phyloP scores from a whole-genome alignment of 2,329 filamentous ascomycete genomes.

The Thielaviopsis euricoi region DNA sequence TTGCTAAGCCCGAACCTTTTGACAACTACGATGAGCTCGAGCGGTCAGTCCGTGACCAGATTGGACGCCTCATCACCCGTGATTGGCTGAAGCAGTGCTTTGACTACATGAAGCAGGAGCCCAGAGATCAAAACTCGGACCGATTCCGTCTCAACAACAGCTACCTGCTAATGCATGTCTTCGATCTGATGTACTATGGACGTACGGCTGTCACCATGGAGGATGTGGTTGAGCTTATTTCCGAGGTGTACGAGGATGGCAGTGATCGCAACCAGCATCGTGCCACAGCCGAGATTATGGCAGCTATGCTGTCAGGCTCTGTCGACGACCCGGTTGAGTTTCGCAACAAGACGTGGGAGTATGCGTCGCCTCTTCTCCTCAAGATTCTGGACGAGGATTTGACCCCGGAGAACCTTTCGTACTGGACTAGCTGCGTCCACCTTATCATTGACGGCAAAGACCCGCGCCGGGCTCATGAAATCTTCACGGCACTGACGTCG shows the following conservation, averaged over 20 bases:
- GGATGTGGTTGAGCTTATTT: conserved; percentile 69
- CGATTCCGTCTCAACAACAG: conserved; percentile 81
- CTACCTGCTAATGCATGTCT: conserved; percentile 73
- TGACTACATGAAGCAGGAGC: conserved; percentile 89
- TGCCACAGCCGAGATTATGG: conserved; percentile 84
- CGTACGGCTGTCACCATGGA: conserved; percentile 65
- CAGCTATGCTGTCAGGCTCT: conserved; percentile 65
- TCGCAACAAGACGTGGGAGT: conserved; percentile 68
- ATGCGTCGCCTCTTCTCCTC: conserved; percentile 75
- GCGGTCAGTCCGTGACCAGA: conserved; percentile 53
- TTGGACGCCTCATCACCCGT: conserved; percentile 63
- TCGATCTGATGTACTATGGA: conserved; percentile 74
- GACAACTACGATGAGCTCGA: conserved; percentile 68
- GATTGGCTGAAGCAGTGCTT: conserved; percentile 84
- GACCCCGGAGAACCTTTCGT: conserved; percentile 83
- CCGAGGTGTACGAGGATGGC: conserved; percentile 72
- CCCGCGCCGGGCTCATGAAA: conserved; percentile 69
- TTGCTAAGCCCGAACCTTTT: conserved; percentile 51
- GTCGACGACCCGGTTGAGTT: conserved; percentile 60
- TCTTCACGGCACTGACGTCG: conserved; percentile 64
- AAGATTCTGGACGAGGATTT: conserved; percentile 79
- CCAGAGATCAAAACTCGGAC: conserved; percentile 64
- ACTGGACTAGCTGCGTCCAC: conserved; percentile 91
- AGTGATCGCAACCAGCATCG: conserved; percentile 96
- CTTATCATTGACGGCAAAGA: conserved; percentile 79